A percentile compares a stretch with the other conserved stretches of the same genome.
These are phyloP conservation scores for Daldinia childiae DNA, from an alignment of 495 filamentous ascomycete genomes.

Conservation along the genomic window DNA sequence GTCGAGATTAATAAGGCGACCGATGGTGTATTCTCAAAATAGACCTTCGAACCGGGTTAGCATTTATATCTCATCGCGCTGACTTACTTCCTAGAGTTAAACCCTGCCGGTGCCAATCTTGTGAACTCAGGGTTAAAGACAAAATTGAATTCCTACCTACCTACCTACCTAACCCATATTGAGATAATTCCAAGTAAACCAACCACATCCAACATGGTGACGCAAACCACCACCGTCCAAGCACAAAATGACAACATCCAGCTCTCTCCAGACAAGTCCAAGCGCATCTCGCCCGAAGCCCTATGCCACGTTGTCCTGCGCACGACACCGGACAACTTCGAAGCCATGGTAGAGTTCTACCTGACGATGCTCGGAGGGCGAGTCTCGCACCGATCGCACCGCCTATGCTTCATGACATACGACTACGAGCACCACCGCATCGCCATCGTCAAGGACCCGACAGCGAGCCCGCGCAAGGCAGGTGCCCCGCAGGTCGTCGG, in stretches of 20 bases:
- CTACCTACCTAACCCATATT: too few relatives aligned
- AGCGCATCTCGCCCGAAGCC: conserved; percentile 7
- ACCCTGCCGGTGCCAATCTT: not conserved
- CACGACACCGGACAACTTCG: conserved; percentile 14
- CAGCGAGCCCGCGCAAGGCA: not conserved
- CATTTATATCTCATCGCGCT: not conserved
- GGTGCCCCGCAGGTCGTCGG: conserved; percentile 31
- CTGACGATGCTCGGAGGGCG: conserved; percentile 21
- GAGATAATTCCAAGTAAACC: not conserved
- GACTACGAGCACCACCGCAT: conserved; percentile 58
- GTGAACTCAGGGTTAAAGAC: not conserved
- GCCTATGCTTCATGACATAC: conserved; percentile 48
- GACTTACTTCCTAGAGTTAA: not conserved
- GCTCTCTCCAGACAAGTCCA: conserved; percentile 1
- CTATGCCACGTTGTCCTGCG: conserved; percentile 20
- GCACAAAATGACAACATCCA: not conserved
- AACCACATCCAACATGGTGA: not conserved
- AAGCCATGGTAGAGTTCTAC: conserved; percentile 17
- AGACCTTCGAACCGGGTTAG: not conserved
- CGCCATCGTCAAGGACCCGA: conserved; percentile 42
- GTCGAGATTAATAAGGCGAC: not conserved
- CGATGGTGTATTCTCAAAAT: too few relatives aligned
- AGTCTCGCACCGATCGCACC: conserved; percentile 11
- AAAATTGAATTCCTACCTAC: too few relatives aligned
- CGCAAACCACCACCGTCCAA: not conserved